Evolutionary conservation across 306 rosid species (phyloP).

Genomic region (Vigna radiata): DNA sequence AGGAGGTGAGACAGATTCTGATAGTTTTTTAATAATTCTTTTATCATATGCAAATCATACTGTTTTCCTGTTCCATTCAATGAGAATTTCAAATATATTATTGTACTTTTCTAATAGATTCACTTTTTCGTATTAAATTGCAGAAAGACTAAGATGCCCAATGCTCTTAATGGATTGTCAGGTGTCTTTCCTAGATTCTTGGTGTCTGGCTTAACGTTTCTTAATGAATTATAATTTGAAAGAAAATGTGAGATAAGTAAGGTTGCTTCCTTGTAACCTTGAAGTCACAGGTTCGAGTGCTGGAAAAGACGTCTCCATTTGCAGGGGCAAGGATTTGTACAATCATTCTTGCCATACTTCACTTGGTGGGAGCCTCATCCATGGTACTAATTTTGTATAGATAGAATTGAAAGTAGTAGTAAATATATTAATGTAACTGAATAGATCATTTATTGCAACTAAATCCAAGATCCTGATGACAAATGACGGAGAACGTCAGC

Average conservation of each 20-base stretch:
- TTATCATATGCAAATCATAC: not conserved
- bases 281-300: not conserved
- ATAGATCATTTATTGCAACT: constrained; percentile 17
- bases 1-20: constrained; percentile 49
- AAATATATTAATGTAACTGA: constrained; percentile 13
- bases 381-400: not conserved
- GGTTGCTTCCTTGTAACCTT: not conserved
- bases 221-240: constrained; percentile 1
- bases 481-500: not conserved
- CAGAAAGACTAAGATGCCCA: constrained; percentile 22
- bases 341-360: not conserved
- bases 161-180: not conserved
- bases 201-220: not conserved
- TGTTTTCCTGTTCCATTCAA: not conserved
- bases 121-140: constrained; percentile 28
- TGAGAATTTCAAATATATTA: constrained; percentile 22
- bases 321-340: not conserved
- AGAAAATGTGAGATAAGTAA: not conserved
- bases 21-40: constrained; percentile 28
- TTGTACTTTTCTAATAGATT: not conserved
- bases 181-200: constrained; percentile 4
- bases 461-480: constrained; percentile 33
- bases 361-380: not conserved
- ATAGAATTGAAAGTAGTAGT: constrained; percentile 13
- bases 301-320: not conserved